Evolutionary conservation across 306 rosid genomes (phyloP).

Genomic region (Parietaria judaica): DNA sequence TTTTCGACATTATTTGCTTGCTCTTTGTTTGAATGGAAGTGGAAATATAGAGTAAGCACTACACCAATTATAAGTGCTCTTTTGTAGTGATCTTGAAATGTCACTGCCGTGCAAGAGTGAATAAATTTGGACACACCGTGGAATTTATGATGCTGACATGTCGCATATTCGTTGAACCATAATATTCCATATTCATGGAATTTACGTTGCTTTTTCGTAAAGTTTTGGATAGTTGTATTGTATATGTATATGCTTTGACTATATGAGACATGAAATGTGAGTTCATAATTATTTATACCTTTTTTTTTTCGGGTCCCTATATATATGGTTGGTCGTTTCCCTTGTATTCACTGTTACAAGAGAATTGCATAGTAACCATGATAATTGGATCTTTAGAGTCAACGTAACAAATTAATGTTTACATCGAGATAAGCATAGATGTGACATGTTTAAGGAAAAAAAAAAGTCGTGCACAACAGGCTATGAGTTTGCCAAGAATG

Average conservation of each 20-base stretch:
- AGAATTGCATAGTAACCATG: neutral
- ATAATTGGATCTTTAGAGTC: neutral
- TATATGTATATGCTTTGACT: too few relatives aligned
- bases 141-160: conserved; percentile 1
- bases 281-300: too few relatives aligned
- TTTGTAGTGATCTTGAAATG: conserved; percentile 1
- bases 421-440: too few relatives aligned
- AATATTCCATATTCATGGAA: neutral
- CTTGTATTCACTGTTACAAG: neutral
- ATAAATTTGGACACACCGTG: conserved; percentile 7
- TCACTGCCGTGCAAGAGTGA: conserved; percentile 4
- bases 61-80: neutral
- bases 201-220: neutral
- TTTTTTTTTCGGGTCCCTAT: neutral
- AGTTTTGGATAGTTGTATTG: too few relatives aligned
- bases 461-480: too few relatives aligned
- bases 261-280: too few relatives aligned
- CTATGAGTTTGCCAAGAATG: too few relatives aligned
- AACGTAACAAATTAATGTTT: neutral
- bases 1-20: neutral
- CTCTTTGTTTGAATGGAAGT: neutral
- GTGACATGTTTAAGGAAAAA: too few relatives aligned
- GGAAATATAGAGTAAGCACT: neutral
- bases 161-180: neutral
- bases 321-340: neutral